Conservation (phyloP, 768 basidiomycete genomes). For the Strobilomyces dryophilus region DNA sequence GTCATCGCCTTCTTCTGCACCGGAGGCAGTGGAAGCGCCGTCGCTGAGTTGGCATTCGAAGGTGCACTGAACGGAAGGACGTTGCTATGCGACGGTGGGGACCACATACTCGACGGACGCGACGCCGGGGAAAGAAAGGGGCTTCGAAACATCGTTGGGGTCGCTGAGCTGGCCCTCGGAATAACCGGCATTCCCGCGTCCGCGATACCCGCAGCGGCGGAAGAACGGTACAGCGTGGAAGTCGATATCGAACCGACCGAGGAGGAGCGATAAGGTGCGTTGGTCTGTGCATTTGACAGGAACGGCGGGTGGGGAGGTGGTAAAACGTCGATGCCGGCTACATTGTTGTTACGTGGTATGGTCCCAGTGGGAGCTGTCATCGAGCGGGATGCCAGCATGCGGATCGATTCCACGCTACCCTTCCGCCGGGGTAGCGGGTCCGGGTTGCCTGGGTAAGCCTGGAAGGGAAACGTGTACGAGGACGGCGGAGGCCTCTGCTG, state of each 20-base stretch:
- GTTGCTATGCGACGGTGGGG: conserved; percentile 44
- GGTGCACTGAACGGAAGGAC: conserved; percentile 24
- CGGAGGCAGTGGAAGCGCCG: conserved; percentile 40
- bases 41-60: conserved; percentile 26
- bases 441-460: conserved; percentile 62
- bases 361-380: conserved; percentile 12
- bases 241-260: conserved; percentile 22
- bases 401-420: conserved; percentile 39
- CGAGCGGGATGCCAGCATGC: conserved; percentile 24
- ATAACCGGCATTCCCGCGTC: conserved; percentile 17
- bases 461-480: conserved; percentile 47
- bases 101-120: conserved; percentile 60
- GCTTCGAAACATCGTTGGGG: conserved; percentile 50
- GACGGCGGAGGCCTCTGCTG: conserved; percentile 36
- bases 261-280: conserved; percentile 38
- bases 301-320: conserved; percentile 48
- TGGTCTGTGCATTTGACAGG: conserved; percentile 26
- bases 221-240: conserved; percentile 29
- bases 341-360: conserved; percentile 18
- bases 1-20: conserved; percentile 33
- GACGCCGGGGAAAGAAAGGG: conserved; percentile 71
- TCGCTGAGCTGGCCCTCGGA: conserved; percentile 41
- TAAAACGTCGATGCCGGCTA: conserved; percentile 22
- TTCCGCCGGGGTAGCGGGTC: conserved; percentile 51
- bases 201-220: conserved; percentile 19